Evolutionary conservation across 2,329 filamentous ascomycete species (phyloP).

Genomic region (Elsinoe arachidis): DNA sequence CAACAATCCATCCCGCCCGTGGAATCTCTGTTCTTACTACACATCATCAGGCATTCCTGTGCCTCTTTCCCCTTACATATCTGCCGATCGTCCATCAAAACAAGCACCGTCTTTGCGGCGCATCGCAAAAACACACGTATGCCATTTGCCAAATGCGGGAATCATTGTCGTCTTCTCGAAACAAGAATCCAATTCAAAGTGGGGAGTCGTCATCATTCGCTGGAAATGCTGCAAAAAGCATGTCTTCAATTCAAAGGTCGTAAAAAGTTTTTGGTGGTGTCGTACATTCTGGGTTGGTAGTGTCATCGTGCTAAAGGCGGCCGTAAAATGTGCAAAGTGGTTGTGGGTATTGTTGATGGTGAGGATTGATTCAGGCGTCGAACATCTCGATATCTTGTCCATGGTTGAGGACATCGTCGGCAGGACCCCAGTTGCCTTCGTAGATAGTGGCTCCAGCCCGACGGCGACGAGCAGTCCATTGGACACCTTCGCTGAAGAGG

Average conservation of each 20-base stretch:
- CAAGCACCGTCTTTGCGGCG: background rate
- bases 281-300: conserved; percentile 6
- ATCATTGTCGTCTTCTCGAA: conserved; percentile 10
- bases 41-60: background rate
- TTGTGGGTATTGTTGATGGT: background rate
- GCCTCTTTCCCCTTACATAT: background rate
- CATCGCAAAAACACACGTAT: conserved; percentile 10
- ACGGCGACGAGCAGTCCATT: conserved; percentile 69
- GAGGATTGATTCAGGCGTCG: conserved; percentile 33
- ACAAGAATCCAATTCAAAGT: conserved; percentile 1
- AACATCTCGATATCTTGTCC: conserved; percentile 53
- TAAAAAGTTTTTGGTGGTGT: conserved; percentile 3
- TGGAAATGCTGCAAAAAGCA: conserved; percentile 13
- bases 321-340: background rate
- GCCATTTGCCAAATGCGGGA: conserved; percentile 13
- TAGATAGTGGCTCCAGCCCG: conserved; percentile 88
- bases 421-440: conserved; percentile 90
- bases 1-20: background rate
- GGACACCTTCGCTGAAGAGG: conserved; percentile 62
- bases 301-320: background rate
- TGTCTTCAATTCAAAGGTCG: background rate
- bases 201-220: conserved; percentile 11
- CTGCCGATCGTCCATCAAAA: background rate
- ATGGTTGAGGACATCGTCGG: conserved; percentile 51
- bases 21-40: too few relatives aligned